Conservation (phyloP, 2,329 filamentous ascomycete genomes). For the Alternaria hordeiaustralica region DNA sequence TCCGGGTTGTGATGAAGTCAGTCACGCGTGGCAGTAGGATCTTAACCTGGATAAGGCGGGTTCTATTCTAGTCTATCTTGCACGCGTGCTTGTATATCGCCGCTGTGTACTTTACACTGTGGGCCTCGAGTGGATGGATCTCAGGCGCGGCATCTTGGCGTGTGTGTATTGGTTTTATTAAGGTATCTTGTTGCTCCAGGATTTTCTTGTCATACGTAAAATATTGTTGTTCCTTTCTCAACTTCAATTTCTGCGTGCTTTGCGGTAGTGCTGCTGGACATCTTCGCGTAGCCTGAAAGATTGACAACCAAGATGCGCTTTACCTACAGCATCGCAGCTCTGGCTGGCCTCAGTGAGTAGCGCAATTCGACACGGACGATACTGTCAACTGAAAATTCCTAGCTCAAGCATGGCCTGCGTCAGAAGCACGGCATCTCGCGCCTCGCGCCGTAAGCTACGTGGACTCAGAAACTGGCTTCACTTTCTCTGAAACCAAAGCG, state of each 20-base stretch:
- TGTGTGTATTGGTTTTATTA: conserved; percentile 27
- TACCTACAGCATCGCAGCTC: conserved; percentile 20
- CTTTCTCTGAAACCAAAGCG: conserved; percentile 41
- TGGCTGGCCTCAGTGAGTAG: conserved; percentile 29
- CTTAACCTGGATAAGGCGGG: conserved; percentile 19
- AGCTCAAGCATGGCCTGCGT: conserved; percentile 27
- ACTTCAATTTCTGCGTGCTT: neutral
- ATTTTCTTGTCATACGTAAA: conserved; percentile 13
- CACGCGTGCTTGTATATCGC: conserved; percentile 33
- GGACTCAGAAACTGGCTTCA: conserved; percentile 43
- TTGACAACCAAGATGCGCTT: conserved; percentile 28
- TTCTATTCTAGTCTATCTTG: conserved; percentile 33
- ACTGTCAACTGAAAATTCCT: neutral
- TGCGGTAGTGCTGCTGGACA: neutral
- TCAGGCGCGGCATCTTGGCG: conserved; percentile 34
- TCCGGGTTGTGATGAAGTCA: conserved; percentile 29
- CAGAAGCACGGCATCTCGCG: neutral
- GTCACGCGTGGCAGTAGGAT: conserved; percentile 33
- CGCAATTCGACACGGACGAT: neutral
- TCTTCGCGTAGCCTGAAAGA: neutral
- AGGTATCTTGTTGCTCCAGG: conserved; percentile 24
- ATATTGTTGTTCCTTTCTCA: neutral
- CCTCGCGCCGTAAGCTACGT: conserved; percentile 24
- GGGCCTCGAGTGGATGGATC: conserved; percentile 30
- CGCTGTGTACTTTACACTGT: conserved; percentile 20